Evolutionary conservation across 2,329 filamentous ascomycete species (phyloP).

Genomic region (Teratosphaeria gauchensis): DNA sequence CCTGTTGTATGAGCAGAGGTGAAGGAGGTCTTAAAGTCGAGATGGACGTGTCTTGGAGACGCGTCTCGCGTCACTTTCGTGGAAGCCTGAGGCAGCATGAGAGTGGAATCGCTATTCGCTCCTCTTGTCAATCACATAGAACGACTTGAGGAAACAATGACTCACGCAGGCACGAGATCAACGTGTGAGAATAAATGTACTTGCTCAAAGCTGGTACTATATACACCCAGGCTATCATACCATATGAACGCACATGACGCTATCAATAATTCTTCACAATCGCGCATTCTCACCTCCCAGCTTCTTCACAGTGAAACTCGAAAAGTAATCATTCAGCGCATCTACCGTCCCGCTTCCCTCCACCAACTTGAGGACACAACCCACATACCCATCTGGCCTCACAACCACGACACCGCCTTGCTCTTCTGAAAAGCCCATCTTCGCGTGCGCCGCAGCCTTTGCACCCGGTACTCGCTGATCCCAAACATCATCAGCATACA

Average conservation of each 20-base stretch:
- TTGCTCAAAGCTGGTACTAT: background rate
- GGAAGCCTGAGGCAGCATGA: background rate
- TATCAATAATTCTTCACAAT: background rate
- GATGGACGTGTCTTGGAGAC: background rate
- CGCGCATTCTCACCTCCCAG: background rate
- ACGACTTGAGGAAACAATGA: too few species aligned
- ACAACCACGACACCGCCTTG: slow-evolving; percentile 74
- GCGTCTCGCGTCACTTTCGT: background rate
- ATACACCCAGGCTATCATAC: background rate
- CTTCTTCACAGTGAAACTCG: slow-evolving; percentile 12
- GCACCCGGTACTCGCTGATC: slow-evolving; percentile 61
- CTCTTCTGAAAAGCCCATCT: slow-evolving; percentile 70
- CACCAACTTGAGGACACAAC: slow-evolving; percentile 60
- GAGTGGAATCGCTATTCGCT: too few species aligned
- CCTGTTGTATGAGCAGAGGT: background rate
- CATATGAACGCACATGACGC: slow-evolving; percentile 42
- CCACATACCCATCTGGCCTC: slow-evolving; percentile 79
- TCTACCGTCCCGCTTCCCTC: slow-evolving; percentile 73
- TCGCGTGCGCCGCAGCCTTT: slow-evolving; percentile 68
- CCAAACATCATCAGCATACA: slow-evolving; percentile 78
- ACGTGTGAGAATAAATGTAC: too few species aligned
- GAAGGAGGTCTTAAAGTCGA: background rate
- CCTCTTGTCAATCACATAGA: too few species aligned
- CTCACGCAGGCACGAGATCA: too few species aligned
- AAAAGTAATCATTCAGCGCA: slow-evolving; percentile 77